Conservation (phyloP, 2,329 filamentous ascomycete genomes). For the Nemania sp. region DNA sequence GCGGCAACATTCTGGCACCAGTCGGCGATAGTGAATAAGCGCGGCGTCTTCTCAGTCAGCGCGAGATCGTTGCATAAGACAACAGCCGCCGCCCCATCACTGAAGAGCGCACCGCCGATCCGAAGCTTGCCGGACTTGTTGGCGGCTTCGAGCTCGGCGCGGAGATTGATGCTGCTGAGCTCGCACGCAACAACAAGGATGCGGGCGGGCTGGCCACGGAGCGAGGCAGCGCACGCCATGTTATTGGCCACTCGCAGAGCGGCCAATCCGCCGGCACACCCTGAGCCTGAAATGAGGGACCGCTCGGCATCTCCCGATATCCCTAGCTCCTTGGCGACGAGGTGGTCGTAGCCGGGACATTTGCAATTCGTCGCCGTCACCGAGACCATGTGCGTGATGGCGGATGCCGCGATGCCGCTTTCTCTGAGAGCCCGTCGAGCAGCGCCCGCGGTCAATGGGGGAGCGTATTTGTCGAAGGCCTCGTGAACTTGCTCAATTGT, state of each 20-base stretch:
- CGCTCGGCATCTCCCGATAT: constrained; percentile 39
- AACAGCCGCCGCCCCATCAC: constrained; percentile 31
- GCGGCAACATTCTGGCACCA: constrained; percentile 24
- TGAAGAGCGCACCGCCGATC: constrained; percentile 33
- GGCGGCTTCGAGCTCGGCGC: constrained; percentile 28
- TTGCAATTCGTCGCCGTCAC: constrained; percentile 44
- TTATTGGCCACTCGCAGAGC: constrained; percentile 32
- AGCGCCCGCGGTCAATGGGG: constrained; percentile 38
- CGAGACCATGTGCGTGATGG: constrained; percentile 44
- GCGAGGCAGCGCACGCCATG: constrained; percentile 24
- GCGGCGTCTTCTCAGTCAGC: constrained; percentile 14
- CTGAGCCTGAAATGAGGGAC: constrained; percentile 42
- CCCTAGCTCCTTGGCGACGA: constrained; percentile 40
- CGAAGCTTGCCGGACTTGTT: constrained; percentile 24
- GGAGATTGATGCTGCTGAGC: constrained; percentile 29
- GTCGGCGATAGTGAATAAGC: constrained; percentile 22
- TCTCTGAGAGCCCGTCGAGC: constrained; percentile 41
- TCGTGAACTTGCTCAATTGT: constrained; percentile 35
- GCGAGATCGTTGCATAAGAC: constrained; percentile 31
- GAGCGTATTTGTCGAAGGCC: constrained; percentile 36
- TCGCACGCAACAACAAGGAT: constrained; percentile 34
- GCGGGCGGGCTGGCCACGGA: constrained; percentile 27
- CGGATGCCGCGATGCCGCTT: constrained; percentile 26
- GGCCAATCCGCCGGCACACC: constrained; percentile 44
- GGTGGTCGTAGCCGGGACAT: constrained; percentile 44